Base-by-base conservation (phyloP, 805 yeast genomes). In the Suhomyces sp. region DNA sequence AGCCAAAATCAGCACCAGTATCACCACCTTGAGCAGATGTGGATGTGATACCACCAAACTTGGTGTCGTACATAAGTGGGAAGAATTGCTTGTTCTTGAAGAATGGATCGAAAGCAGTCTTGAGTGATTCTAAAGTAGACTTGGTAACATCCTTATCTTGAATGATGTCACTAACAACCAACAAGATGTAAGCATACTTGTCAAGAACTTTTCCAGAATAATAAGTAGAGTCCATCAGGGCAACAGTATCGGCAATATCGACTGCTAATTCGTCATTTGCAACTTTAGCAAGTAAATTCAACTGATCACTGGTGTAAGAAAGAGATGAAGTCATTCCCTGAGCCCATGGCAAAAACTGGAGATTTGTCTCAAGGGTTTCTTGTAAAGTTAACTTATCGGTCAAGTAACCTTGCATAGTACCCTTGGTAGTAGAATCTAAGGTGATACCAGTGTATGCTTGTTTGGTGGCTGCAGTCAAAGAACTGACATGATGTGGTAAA, bases 1-100 rank as follows among this genome's bases (percentile, higher is more conserved):
- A 74, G 30, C 95, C 95, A 54, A 71, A 87, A 50, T 79, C 83
- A 25, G 68, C 69, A 22, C 65, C 62, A 18, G 66, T 47, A 38
- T 72, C 73, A 37, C 76, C 75, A 33, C 53, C 41, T 43, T 67
- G 66, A 15, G 70, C 57, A 7, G 72, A 74, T 24, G 74, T 60
- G 1, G 82, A 72, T n/a, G 80, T 72, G 10, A 79, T 63, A 38
- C 83, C 83, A 28, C 70, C 69, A 49, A 60, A 77, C 39, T 58
- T 70, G 6, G 80, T 74, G 49, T 78, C 82, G 51, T 77, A 76
- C 47, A 70, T 62, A 22, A 78, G 61, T 26, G 81, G 80, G 47
- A 64, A 70, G 28, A 47, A 44, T 53, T 74, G 76, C n/a, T 55
- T 33, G 51, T 75, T 75, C 4, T 40, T 40, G 13, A 59, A 47